Base-by-base conservation (phyloP, 306 rosid genomes). In the Lotus japonicus region DNA sequence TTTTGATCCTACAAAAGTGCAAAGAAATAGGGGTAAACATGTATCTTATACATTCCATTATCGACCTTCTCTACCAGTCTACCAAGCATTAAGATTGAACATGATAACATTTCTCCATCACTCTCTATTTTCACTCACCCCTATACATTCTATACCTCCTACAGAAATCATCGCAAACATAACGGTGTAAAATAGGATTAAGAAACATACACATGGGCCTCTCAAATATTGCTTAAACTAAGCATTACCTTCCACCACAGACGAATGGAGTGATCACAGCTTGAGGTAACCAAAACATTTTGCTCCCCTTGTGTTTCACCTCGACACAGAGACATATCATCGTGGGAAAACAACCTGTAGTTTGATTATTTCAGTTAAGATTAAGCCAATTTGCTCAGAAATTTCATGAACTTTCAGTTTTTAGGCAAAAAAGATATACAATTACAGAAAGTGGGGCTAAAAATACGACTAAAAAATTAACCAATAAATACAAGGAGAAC, bases 201-300 rank as follows among this genome's bases (percentile, higher is more conserved):
- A n/a, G n/a, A n/a, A n/a, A 46, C 6, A 17, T 12, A 31, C 21
- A 58, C 61, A 60, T 6, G 62, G 64, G 53, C 66, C 43, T 10
- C 38, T 46, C 28, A 41, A 60, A 59, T 16, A 21, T 60, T 54
- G 55, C 44, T 15, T 49, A 52, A 77, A 53, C 23, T 52, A 63
- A 43, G 61, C 2, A 31, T 21, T 88, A 91, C 97, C 97, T 88
- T 88, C 90, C 83, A 74, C 95, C 96, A 92, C 16, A 92, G 53
- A n/a, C 95, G 88, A 74, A 89, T 85, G 41, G 95, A 73, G 73
- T 59, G 98, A 69, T 92, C 98, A 5, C 87, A 80, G 78, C 98
- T 89, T 49, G 98, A 92, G 50, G 98, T 85, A 52, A 81, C 89
- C 84, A 89, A 79, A 74, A 87, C 52, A 36, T 82, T 82, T 64